phyloP scores from a whole-genome alignment of 2,329 filamentous ascomycete species.

The Pezicula carpinea region DNA sequence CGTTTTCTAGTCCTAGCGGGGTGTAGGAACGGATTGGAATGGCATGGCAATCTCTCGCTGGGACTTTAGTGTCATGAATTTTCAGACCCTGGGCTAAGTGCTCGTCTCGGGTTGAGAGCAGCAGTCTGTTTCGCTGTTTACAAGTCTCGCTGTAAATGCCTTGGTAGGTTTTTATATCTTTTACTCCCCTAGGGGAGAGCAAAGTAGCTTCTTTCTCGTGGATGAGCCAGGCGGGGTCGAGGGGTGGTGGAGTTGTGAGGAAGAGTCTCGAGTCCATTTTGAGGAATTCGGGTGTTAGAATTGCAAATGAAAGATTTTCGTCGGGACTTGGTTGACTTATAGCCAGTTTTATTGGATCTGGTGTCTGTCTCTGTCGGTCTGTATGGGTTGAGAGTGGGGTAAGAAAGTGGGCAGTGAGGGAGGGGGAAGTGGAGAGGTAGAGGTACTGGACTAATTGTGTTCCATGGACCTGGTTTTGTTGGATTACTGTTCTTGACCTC shows the following conservation, averaged over 20 bases:
- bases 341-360: too few relatives aligned
- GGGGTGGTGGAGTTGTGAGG: constrained; percentile 26
- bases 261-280: constrained; percentile 8
- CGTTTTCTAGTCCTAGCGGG: background rate
- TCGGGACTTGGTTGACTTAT: too few relatives aligned
- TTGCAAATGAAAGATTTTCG: too few relatives aligned
- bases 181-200: constrained; percentile 12
- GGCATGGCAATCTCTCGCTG: background rate
- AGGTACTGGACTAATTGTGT: too few relatives aligned
- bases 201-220: constrained; percentile 31
- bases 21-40: constrained; percentile 18
- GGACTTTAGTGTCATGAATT: constrained; percentile 12
- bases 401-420: too few relatives aligned
- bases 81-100: constrained; percentile 32
- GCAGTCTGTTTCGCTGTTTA: constrained; percentile 30
- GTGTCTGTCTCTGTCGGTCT: too few relatives aligned
- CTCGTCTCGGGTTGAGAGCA: constrained; percentile 33
- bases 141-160: constrained; percentile 37
- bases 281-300: too few relatives aligned
- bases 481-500: too few relatives aligned
- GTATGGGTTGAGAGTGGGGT: too few relatives aligned
- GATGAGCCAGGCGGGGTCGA: constrained; percentile 37
- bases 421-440: too few relatives aligned
- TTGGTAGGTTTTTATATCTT: constrained; percentile 28
- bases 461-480: too few relatives aligned